Base-by-base conservation (phyloP, 331 rosid species). In the Spiraea crenata region DNA sequence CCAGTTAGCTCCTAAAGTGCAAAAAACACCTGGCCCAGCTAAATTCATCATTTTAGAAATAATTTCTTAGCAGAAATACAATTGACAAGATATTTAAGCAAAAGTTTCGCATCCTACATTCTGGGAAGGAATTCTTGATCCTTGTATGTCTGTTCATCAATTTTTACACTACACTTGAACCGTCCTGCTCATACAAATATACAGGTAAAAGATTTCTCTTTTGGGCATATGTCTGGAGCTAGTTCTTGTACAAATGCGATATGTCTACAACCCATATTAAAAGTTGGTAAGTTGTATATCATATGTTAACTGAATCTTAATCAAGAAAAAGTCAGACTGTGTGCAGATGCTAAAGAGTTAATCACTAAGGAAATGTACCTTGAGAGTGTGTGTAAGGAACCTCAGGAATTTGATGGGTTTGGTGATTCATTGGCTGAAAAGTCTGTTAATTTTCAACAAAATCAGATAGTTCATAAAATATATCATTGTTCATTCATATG, bases 91-190 rank as follows among this genome's bases (percentile, higher is more conserved):
- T n/a, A n/a, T n/a, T n/a, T n/a, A n/a, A n/a, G n/a, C n/a, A n/a
- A n/a, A n/a, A n/a, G 79, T 59, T 92, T 95, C 58, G 96, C 98
- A 56, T 88, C 95, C 90, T 90, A 89, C 46, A 83, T n/a, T 35
- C 86, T 83, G 57, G 82, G 52, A 64, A 73, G 82, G 67, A 73
- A 83, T n/a, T 77, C 85, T 40, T 72, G 77, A 81, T 90, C 76
- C 79, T 72, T 84, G 50, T 65, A 89, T 1, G 85, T 82, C 17
- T 76, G 79, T 79, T 86, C 95, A 65, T 69, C 85, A 55, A 92
- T 25, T 52, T 84, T 84, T 44, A 92, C 96, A 39, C 69, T 86
- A 77, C 92, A 77, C 70, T 76, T 86, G 79, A 88, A 92, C 48
- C 82, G 89, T 45, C 74, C 77, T 84, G 73, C 81, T 92, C 87